Evolutionary conservation across 2,329 filamentous ascomycete species (phyloP).

Genomic region (Cyanodermella asteris): DNA sequence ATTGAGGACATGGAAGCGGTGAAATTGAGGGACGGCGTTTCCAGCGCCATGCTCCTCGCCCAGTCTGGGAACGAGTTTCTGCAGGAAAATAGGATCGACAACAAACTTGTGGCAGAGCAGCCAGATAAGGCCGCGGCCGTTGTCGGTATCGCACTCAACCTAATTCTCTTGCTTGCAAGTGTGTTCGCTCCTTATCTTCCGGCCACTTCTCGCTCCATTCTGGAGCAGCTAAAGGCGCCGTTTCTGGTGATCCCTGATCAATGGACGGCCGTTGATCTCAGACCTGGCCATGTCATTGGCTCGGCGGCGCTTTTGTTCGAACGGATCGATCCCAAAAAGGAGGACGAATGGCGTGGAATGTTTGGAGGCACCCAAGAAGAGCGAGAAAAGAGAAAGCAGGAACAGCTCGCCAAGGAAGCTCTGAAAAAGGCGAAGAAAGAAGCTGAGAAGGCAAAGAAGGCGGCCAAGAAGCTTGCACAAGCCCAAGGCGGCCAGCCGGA

Average conservation of each 20-base stretch:
- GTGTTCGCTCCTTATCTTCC: conserved; percentile 66
- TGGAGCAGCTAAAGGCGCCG: conserved; percentile 47
- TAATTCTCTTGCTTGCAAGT: conserved; percentile 28
- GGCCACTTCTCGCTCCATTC: conserved; percentile 51
- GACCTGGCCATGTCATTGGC: conserved; percentile 60
- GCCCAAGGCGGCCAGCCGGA: too few relatives aligned
- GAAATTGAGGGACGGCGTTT: conserved; percentile 45
- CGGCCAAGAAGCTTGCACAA: too few relatives aligned
- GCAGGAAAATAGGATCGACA: conserved; percentile 27
- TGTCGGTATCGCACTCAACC: conserved; percentile 26
- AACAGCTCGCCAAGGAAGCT: conserved; percentile 28
- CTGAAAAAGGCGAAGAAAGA: conserved; percentile 23
- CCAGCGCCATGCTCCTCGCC: conserved; percentile 45
- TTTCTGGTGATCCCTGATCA: conserved; percentile 41
- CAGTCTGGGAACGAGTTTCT: conserved; percentile 36
- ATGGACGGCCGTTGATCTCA: conserved; percentile 39
- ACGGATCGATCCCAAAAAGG: conserved; percentile 62
- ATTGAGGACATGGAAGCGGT: conserved; percentile 46
- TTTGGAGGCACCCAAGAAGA: conserved; percentile 47
- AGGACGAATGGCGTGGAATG: conserved; percentile 58
- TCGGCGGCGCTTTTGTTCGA: conserved; percentile 61
- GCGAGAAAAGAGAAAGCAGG: conserved; percentile 50
- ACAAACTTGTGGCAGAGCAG: conserved; percentile 26
- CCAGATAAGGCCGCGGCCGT: conserved; percentile 28
- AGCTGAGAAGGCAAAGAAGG: conserved; percentile 22